Conservation (phyloP, 177 flowering plant species). For the Tripterygium wilfordii region DNA sequence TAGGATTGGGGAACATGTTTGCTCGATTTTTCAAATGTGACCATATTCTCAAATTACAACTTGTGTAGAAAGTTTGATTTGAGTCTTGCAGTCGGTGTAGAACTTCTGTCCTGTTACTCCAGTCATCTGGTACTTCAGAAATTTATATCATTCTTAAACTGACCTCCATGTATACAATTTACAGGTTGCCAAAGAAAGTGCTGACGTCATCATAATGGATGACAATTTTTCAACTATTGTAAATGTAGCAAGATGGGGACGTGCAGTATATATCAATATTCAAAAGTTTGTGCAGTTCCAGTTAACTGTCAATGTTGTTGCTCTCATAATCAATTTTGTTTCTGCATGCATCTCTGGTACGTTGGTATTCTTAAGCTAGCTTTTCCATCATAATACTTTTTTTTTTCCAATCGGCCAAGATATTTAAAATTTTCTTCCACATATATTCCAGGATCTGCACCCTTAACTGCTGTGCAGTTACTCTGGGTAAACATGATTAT, state of each 20-base stretch:
- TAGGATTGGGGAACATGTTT: no score
- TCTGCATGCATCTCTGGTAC: constrained; percentile 35
- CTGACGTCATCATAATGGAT: constrained; percentile 39
- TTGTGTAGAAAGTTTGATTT: no score
- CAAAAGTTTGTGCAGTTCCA: constrained; percentile 47
- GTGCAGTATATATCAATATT: constrained; percentile 39
- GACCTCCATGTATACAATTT: neutral
- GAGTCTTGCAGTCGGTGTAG: no score
- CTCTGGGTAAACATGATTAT: constrained; percentile 41
- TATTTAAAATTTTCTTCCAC: neutral
- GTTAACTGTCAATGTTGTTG: constrained; percentile 39
- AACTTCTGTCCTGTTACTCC: no score
- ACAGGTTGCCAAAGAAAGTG: constrained; percentile 46
- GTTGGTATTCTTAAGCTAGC: neutral
- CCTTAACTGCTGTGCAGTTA: constrained; percentile 38
- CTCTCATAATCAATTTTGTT: constrained; percentile 31
- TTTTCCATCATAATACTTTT: neutral
- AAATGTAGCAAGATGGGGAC: constrained; percentile 39
- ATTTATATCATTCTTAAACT: no score
- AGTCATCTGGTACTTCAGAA: no score
- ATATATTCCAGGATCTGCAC: constrained; percentile 56
- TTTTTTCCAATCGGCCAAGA: neutral
- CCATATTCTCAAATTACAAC: no score
- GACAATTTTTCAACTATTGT: constrained; percentile 40
- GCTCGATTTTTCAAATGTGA: no score